These are phyloP conservation scores for Phyllosticta citriasiana DNA, from an alignment of 2,329 filamentous ascomycete species.

Conservation along the genomic window DNA sequence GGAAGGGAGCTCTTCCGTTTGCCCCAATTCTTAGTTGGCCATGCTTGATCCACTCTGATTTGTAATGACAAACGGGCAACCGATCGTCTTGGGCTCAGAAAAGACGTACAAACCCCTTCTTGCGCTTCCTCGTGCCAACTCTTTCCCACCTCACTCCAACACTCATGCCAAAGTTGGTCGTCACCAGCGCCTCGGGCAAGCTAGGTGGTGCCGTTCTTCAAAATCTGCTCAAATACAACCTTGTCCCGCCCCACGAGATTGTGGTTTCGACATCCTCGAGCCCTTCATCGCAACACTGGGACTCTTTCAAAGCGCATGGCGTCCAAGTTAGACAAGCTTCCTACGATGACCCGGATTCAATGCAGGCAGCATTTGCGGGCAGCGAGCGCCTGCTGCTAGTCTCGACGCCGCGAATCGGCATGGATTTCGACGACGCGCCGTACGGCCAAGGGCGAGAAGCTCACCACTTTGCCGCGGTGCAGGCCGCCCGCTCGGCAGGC, in stretches of 20 bases:
- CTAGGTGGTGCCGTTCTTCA: slow-evolving; percentile 34
- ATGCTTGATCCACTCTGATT: background rate
- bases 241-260: slow-evolving; percentile 28
- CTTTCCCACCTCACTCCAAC: background rate
- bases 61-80: background rate
- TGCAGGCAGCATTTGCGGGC: slow-evolving; percentile 23
- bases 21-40: background rate
- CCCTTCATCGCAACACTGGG: slow-evolving; percentile 16
- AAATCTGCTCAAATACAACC: slow-evolving; percentile 32
- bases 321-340: slow-evolving; percentile 25
- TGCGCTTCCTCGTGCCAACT: background rate
- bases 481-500: slow-evolving; percentile 31
- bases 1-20: background rate
- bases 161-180: slow-evolving; percentile 19
- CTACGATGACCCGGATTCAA: slow-evolving; percentile 2
- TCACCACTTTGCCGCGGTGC: slow-evolving; percentile 34
- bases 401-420: slow-evolving; percentile 33
- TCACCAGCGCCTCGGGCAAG: slow-evolving; percentile 37
- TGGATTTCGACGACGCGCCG: slow-evolving; percentile 35
- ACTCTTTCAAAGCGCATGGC: slow-evolving; percentile 20
- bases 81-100: background rate
- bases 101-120: background rate
- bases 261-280: slow-evolving; percentile 23
- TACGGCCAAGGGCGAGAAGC: slow-evolving; percentile 33
- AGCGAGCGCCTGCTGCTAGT: slow-evolving; percentile 36